Base-by-base conservation (phyloP, 176 grass and related monocot species). In the Rhynchospora tenuis region DNA sequence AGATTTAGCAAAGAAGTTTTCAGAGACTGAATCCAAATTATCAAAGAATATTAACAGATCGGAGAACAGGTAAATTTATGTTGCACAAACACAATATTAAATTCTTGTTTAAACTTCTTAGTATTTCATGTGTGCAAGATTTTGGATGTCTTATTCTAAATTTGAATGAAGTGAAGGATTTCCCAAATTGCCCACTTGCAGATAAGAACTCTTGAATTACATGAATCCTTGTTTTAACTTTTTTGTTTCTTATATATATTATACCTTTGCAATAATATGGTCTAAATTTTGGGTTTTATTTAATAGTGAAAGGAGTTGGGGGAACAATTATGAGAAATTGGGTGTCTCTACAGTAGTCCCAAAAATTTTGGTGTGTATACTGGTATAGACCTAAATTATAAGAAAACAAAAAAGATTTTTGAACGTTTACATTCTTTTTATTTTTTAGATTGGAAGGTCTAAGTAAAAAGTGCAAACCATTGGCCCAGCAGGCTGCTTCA, bases 1-100 rank as follows among this genome's bases (percentile, higher is more conserved):
- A 82, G 86, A 93, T 85, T 85, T 93, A 45, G 91, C 91, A 50
- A 86, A 99, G 90, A 86, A 86, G 80, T 86, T 89, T 86, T 78
- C 68, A n/a, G 80, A 89, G 55, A 88, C 91, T 64, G 91, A 92
- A 86, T 72, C 80, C 48, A 87, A 69, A 89, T 88, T 93, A 46
- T 86, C 55, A 5, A 91, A 85, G 64, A 85, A 82, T 76, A 91
- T 81, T 73, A 48, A 89, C 78, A 88, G 80, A 62, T 87, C 78
- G 31, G 76, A 90, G 73, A 86, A 90, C 64, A 93, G 81, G 96
- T 99, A 54, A 64, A 31, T 16, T 64, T 62, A 29, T 67, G 43
- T 11, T 47, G 44, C 14, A 67, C 19, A 48, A 38, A 4, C 33
- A 54, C 19, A 45, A 17, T 9, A 31, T 38, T 38, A 44, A 75